Evolutionary conservation across 495 filamentous ascomycete genomes (phyloP).

Genomic region (Lasiosphaeriaceae sp.): DNA sequence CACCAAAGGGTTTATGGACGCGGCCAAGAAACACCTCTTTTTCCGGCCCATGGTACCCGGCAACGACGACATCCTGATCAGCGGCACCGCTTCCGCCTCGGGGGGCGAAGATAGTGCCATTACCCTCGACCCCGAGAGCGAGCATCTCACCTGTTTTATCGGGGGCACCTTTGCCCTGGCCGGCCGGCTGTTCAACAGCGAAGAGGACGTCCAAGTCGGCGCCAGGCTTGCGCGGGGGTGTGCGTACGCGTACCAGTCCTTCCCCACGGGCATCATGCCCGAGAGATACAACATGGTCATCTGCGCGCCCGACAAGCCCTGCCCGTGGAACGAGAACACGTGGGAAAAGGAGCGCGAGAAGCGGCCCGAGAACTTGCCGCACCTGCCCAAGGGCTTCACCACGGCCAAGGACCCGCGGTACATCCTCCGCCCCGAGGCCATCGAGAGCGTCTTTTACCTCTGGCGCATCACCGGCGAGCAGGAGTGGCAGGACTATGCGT

Average conservation of each 20-base stretch:
- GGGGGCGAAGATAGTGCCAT: conserved; percentile 2
- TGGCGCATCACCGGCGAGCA: conserved; percentile 67
- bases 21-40: conserved; percentile 60
- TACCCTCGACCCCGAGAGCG: conserved; percentile 30
- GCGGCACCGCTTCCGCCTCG: conserved; percentile 32
- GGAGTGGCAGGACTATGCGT: conserved; percentile 60
- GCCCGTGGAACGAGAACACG: conserved; percentile 23
- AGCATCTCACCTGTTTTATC: conserved; percentile 64
- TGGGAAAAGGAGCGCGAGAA: conserved; percentile 24
- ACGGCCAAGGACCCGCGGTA: conserved; percentile 32
- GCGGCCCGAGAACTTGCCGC: conserved; percentile 26
- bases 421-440: conserved; percentile 57
- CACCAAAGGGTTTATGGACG: conserved; percentile 53
- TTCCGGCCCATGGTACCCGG: conserved; percentile 60
- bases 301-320: conserved; percentile 45
- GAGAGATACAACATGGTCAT: conserved; percentile 61
- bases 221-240: conserved; percentile 76
- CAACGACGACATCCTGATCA: conserved; percentile 63
- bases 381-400: conserved; percentile 57
- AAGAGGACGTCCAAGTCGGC: conserved; percentile 59
- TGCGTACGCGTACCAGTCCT: conserved; percentile 77
- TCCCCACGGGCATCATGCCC: conserved; percentile 81
- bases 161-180: conserved; percentile 86
- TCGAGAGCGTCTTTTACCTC: conserved; percentile 69
- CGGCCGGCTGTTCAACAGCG: conserved; percentile 63